These are phyloP conservation scores for Fusarium incarnatum DNA, from an alignment of 2,329 filamentous ascomycete species.

Conservation along the genomic window DNA sequence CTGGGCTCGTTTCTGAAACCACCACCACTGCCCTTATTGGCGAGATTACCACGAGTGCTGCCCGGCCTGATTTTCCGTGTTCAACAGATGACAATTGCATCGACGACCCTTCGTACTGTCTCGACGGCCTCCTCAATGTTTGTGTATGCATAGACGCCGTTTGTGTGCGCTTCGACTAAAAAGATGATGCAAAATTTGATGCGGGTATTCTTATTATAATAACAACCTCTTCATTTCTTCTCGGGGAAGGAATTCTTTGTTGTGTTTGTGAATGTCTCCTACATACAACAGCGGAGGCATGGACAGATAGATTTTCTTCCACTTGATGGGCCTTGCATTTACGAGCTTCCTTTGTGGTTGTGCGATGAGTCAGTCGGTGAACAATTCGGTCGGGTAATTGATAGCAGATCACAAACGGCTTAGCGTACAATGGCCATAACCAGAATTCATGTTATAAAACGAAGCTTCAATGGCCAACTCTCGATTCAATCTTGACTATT, in stretches of 20 bases:
- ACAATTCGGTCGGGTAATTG: neutral
- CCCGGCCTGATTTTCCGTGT: too few relatives aligned
- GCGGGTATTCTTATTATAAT: too few relatives aligned
- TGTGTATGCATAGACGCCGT: too few relatives aligned
- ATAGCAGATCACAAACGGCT: neutral
- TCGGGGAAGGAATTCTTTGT: too few relatives aligned
- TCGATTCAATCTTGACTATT: neutral
- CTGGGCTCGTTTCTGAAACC: too few relatives aligned
- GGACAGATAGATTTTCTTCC: neutral
- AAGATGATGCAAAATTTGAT: too few relatives aligned
- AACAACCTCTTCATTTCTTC: too few relatives aligned
- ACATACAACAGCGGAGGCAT: rapidly evolving
- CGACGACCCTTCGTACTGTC: rapidly evolving
- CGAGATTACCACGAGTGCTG: too few relatives aligned
- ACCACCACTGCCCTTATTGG: too few relatives aligned
- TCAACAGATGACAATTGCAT: too few relatives aligned
- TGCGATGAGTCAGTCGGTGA: neutral
- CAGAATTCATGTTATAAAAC: neutral
- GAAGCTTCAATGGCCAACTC: neutral
- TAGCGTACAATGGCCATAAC: neutral
- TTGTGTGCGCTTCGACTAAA: too few relatives aligned
- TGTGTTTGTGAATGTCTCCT: neutral
- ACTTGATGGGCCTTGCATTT: neutral
- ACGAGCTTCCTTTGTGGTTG: neutral
- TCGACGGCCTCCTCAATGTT: too few relatives aligned